Evolutionary conservation across 305 asterid genomes (phyloP).

Genomic region (Solanum hybrid): DNA sequence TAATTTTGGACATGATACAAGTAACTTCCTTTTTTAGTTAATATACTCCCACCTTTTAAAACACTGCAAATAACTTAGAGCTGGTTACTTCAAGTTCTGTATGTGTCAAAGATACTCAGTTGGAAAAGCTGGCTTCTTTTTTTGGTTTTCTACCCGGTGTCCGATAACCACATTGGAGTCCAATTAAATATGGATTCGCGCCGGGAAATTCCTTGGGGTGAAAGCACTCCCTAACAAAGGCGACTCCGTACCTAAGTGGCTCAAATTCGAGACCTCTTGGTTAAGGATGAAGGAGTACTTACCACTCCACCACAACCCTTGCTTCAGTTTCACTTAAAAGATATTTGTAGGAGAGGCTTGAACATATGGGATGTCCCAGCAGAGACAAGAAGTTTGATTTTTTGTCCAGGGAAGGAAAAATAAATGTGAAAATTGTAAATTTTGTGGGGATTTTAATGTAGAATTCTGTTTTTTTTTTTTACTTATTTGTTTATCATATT

Average conservation of each 20-base stretch:
- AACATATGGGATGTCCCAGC: neutral
- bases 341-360: neutral
- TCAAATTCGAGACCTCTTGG: too few relatives aligned
- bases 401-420: neutral
- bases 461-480: too few relatives aligned
- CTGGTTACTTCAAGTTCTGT: neutral
- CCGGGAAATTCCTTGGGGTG: too few relatives aligned
- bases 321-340: neutral
- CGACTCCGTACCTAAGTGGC: too few relatives aligned
- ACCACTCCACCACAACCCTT: too few relatives aligned
- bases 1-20: conserved; percentile 13
- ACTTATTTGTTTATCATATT: neutral
- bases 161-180: accelerated
- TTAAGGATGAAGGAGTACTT: too few relatives aligned
- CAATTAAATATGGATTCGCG: too few relatives aligned
- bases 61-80: neutral
- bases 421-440: neutral
- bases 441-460: neutral
- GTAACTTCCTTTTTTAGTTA: neutral
- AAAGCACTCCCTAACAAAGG: too few relatives aligned
- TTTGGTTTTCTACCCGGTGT: too few relatives aligned
- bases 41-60: neutral
- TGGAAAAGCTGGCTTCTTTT: neutral
- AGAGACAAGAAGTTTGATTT: neutral
- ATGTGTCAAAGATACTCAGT: neutral